Conservation (phyloP, 2,329 filamentous ascomycete species). For the Colletotrichum coccodes region DNA sequence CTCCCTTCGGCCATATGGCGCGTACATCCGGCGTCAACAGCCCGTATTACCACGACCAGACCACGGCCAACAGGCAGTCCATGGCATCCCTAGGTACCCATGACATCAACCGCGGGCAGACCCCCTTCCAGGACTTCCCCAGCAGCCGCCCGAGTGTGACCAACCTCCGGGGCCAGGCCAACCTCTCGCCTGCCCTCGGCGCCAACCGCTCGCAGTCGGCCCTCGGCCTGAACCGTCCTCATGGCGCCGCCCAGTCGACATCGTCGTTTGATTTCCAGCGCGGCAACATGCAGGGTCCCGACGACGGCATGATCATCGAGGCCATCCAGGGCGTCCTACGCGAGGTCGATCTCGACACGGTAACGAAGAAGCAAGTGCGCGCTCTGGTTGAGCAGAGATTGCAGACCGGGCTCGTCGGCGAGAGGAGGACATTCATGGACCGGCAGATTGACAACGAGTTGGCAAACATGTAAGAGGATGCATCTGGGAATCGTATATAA, state of each 20-base stretch:
- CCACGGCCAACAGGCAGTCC: conserved; percentile 73
- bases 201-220: conserved; percentile 55
- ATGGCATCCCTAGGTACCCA: conserved; percentile 72
- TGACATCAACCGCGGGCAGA: conserved; percentile 60
- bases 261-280: conserved; percentile 72
- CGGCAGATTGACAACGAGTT: conserved; percentile 92
- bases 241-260: conserved; percentile 58
- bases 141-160: conserved; percentile 68
- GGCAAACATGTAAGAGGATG: conserved; percentile 80
- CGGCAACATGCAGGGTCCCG: conserved; percentile 70
- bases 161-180: conserved; percentile 63
- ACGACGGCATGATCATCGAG: conserved; percentile 83
- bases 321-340: conserved; percentile 84
- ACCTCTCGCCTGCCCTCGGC: conserved; percentile 56
- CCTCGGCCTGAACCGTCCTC: conserved; percentile 57
- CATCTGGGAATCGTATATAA: conserved; percentile 21
- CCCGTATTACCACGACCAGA: conserved; percentile 55
- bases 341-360: conserved; percentile 94
- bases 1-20: conserved; percentile 65
- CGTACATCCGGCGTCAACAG: conserved; percentile 55
- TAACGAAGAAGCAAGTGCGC: conserved; percentile 97
- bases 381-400: conserved; percentile 93
- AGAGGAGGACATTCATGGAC: conserved; percentile 90
- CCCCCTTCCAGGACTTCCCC: conserved; percentile 68
- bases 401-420: conserved; percentile 87